phyloP scores from a whole-genome alignment of 805 yeast species.

The Zygotorulaspora sp. region DNA sequence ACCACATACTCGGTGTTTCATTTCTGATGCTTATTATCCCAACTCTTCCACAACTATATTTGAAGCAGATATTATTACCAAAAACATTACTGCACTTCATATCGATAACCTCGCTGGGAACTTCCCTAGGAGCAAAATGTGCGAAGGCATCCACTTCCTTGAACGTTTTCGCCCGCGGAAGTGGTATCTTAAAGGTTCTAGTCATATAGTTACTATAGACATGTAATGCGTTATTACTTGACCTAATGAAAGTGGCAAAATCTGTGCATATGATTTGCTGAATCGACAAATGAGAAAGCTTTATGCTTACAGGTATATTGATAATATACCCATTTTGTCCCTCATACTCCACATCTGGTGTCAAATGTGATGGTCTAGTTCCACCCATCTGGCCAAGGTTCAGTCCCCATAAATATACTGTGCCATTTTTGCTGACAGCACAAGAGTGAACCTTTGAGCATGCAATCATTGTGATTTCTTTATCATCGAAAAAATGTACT shows the following conservation, averaged over 20 bases:
- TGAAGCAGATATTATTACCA: constrained; percentile 44
- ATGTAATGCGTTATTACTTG: constrained; percentile 55
- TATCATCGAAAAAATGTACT: constrained; percentile 21
- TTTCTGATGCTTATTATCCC: constrained; percentile 31
- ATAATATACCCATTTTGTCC: constrained; percentile 39
- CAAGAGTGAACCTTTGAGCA: constrained; percentile 67
- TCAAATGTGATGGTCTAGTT: constrained; percentile 36
- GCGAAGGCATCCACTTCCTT: constrained; percentile 33
- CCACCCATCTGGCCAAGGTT: constrained; percentile 78
- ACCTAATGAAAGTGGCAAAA: constrained; percentile 60
- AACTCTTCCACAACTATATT: constrained; percentile 59
- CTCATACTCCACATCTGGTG: constrained; percentile 42
- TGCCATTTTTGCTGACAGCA: constrained; percentile 48
- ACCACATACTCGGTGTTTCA: constrained; percentile 27
- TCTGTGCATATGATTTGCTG: constrained; percentile 62
- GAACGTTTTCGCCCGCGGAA: constrained; percentile 26
- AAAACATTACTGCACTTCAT: constrained; percentile 31
- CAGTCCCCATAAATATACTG: constrained; percentile 68
- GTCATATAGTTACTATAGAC: constrained; percentile 56
- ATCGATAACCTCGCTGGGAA: constrained; percentile 30
- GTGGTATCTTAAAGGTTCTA: constrained; percentile 44
- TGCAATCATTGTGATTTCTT: constrained; percentile 42
- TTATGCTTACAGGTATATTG: constrained; percentile 18
- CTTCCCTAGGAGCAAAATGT: constrained; percentile 34
- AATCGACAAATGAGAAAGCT: constrained; percentile 35